Evolutionary conservation across 768 basidiomycete species (phyloP), one percentile per base, ranked within the genome.

Genomic region (Pleurotus citrinopileatus): DNA sequence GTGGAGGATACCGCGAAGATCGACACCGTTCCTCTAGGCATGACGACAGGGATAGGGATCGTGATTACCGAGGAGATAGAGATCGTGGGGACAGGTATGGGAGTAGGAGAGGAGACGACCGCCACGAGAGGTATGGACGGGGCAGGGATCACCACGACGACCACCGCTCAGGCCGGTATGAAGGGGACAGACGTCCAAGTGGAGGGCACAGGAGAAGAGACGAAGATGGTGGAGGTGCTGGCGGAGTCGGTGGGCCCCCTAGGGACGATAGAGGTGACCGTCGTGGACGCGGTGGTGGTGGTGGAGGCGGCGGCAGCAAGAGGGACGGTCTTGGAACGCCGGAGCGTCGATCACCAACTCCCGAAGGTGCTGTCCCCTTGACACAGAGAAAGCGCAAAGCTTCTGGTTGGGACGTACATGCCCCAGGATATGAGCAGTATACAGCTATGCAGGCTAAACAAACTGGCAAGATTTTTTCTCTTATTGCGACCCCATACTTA

Each of bases 371-470:
- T 12, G 73, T 84, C 37, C 86, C 91, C 0, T 71, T 99, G 58
- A 87, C 89, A 6, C 92, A 98, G 65, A 77, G 94, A 58, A 89
- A 88, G 66, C 77, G 94, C 25, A 91, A 91, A 62, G 89, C 92
- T 4, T 94, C 92, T 42, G 91, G 91, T 0, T 99, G 97, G 97
- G 94, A 99, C 69, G 88, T 97, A 19, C 89, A 94, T 69, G 92
- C 95, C 15, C 89, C 91, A 2, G 94, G 94, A 3, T 98, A 97
- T 59, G 96, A 98, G 64, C 90, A 91, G 61, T 92, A 97, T 62
- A 88, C 87, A 3, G 94, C 96, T 13, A 80, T 94, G 77, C 94
- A 98, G 67, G 97, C 97, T n/a, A 99, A 99, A 70, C 89, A 94
- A 73, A 98, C 95, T 38, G 97, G 96, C 93, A 60, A 47, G 77